phyloP scores from a whole-genome alignment of 352 stramenopile genomes.

The Phytophthora hybrid region DNA sequence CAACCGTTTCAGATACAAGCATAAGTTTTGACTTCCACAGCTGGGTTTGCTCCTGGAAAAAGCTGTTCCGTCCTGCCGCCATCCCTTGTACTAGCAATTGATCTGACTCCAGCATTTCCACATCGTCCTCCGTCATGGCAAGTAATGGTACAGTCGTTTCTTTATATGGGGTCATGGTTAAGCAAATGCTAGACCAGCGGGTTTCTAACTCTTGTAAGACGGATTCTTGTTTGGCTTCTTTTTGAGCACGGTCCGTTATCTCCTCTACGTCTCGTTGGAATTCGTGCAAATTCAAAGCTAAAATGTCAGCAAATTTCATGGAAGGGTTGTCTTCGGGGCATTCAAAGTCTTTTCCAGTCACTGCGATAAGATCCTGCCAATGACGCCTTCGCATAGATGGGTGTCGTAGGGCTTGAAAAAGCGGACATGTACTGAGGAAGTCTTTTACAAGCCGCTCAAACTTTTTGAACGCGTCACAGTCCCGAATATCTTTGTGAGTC shows the following conservation, averaged over 20 bases:
- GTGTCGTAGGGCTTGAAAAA: slow-evolving; percentile 83
- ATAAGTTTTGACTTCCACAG: slow-evolving; percentile 63
- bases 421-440: slow-evolving; percentile 79
- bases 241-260: slow-evolving; percentile 91
- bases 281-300: slow-evolving; percentile 85
- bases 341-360: slow-evolving; percentile 67
- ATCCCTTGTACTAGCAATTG: slow-evolving; percentile 96
- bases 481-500: slow-evolving; percentile 88
- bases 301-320: slow-evolving; percentile 82
- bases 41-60: slow-evolving; percentile 70
- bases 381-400: slow-evolving; percentile 79
- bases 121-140: slow-evolving; percentile 92
- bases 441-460: slow-evolving; percentile 81
- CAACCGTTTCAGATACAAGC: slow-evolving; percentile 88
- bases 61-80: slow-evolving; percentile 79
- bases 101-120: slow-evolving; percentile 96
- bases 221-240: slow-evolving; percentile 93
- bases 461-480: slow-evolving; percentile 93
- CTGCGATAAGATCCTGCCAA: slow-evolving; percentile 72
- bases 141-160: slow-evolving; percentile 87
- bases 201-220: slow-evolving; percentile 82
- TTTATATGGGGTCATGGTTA: slow-evolving; percentile 91
- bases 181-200: slow-evolving; percentile 75
- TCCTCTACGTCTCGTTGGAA: slow-evolving; percentile 90
- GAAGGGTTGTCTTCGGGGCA: slow-evolving; percentile 73